Conservation (phyloP, 1,284 basidiomycete genomes). For the Thelephora terrestris region DNA sequence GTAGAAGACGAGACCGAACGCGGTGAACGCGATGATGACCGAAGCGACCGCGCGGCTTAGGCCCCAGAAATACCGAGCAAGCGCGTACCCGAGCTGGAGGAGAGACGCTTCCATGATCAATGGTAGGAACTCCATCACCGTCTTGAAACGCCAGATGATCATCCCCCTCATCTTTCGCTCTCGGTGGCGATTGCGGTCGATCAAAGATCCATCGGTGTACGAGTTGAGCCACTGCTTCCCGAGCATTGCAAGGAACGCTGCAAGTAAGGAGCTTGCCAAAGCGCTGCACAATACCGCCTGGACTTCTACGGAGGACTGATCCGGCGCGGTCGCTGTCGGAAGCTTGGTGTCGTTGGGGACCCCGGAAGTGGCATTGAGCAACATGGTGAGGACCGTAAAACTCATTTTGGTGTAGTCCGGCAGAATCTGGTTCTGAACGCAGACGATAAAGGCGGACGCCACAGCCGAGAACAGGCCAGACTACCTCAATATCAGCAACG, state of each 20-base stretch:
- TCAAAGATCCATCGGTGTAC: background rate
- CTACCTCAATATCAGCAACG: background rate
- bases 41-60: background rate
- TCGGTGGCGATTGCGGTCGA: background rate
- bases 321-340: background rate
- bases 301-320: background rate
- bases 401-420: background rate
- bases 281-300: background rate
- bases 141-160: background rate
- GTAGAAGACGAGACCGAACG: background rate
- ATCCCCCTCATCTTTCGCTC: background rate
- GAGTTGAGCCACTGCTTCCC: conserved; percentile 2
- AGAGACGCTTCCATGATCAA: conserved; percentile 1
- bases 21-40: background rate
- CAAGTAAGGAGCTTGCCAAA: background rate
- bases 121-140: background rate
- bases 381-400: too few relatives aligned
- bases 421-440: background rate
- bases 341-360: background rate
- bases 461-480: background rate
- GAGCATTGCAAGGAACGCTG: conserved; percentile 3
- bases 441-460: background rate
- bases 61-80: background rate
- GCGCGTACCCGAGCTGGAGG: background rate
- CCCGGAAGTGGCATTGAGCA: background rate